Conservation (phyloP, 441 rosid species). For the Corymbia calophylla region DNA sequence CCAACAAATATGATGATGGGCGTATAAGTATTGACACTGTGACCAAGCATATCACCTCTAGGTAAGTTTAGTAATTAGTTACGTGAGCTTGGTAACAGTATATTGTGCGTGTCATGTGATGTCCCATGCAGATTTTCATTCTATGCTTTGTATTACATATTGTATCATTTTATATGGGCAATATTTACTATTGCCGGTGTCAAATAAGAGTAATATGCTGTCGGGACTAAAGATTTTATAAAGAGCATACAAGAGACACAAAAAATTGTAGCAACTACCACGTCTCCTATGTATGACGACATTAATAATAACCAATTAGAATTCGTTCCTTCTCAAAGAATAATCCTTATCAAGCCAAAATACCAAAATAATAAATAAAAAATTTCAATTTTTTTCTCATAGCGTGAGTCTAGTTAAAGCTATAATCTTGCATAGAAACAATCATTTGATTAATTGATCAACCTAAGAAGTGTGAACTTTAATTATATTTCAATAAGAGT, state of each 20-base stretch:
- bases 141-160: neutral
- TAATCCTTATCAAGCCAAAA: neutral
- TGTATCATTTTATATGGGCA: neutral
- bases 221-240: no score
- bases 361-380: neutral
- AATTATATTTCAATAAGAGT: neutral
- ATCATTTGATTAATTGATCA: no score
- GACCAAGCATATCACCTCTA: neutral
- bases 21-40: neutral
- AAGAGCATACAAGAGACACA: neutral
- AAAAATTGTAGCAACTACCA: neutral
- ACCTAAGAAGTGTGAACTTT: neutral
- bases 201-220: neutral
- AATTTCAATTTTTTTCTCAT: no score
- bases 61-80: neutral
- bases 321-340: no score
- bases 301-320: fast-evolving
- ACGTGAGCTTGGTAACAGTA: neutral
- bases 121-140: no score
- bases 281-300: neutral
- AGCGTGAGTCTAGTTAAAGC: neutral
- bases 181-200: fast-evolving
- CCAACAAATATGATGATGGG: neutral
- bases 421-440: no score
- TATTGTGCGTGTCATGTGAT: neutral